Evolutionary conservation across 768 basidiomycete species (phyloP), one percentile per base, ranked within the genome.

Genomic region (Leucocoprinus birnbaumii): DNA sequence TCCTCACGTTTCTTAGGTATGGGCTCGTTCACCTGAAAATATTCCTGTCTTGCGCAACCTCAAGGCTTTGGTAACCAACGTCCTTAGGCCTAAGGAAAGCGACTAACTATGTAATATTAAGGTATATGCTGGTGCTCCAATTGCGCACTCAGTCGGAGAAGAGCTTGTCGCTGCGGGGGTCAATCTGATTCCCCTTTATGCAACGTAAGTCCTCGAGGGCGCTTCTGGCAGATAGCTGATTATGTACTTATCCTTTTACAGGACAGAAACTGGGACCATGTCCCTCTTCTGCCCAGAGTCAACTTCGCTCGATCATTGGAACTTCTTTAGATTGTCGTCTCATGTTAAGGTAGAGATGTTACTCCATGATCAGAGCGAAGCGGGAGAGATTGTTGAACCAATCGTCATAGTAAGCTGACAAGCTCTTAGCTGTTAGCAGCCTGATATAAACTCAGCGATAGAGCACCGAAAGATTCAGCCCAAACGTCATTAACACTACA

Each of bases 161-260:
- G 19, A 31, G 18, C 57, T 65, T 19, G 51, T 55, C 4, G 13
- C 48, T 18, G 46, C 59, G 11, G 65, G 65, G 4, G 59, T 65
- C 1, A 56, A 59, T 1, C 44, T 77, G 0, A 37, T 53, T 3
- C 62, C 61, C 6, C 53, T 68, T 18, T 79, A 73, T 48, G 78
- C 74, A 21, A 57, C 66, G 63, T 77, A 51, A 57, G 71, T 63
- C 19, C 43, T 45, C 11, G 18, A 21, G 19, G 5, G 31, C 31
- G 11, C 11, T 31, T 31, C 11, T 11, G n/a, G n/a, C n/a, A n/a
- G n/a, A 31, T 45, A 21, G 6, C 21, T 25, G 19, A 25, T 13
- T 19, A 45, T 13, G 11, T 45, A n/a, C n/a, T n/a, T n/a, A n/a
- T 11, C 22, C 11, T 11, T 31, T 19, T n/a, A 6, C 13, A 48